Conservation (phyloP, 1,284 basidiomycete genomes). For the Moesziomyces antarcticus region DNA sequence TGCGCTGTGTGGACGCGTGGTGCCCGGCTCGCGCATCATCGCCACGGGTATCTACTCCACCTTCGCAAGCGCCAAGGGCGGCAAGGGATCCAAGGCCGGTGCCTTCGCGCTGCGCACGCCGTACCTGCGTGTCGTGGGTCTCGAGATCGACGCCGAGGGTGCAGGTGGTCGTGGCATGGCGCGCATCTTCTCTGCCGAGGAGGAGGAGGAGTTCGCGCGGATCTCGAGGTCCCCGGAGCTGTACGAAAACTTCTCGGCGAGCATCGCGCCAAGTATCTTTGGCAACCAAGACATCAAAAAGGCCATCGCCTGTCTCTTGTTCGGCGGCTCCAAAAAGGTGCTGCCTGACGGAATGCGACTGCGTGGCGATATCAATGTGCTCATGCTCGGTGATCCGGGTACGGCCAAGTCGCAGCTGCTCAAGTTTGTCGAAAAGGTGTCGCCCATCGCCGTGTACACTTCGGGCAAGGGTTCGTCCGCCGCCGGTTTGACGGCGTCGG, state of each 20-base stretch:
- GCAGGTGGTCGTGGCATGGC: conserved; percentile 75
- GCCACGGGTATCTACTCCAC: conserved; percentile 98
- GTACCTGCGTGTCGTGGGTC: conserved; percentile 90
- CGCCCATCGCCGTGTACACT: conserved; percentile 97
- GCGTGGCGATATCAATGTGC: conserved; percentile 96
- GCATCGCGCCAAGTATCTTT: conserved; percentile 96
- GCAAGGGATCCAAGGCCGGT: conserved; percentile 66
- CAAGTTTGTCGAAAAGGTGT: conserved; percentile 98
- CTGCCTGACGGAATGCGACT: conserved; percentile 97
- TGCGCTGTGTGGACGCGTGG: conserved; percentile 69
- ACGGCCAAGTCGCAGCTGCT: conserved; percentile 97
- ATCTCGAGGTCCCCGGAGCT: conserved; percentile 89
- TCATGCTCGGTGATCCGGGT: conserved; percentile 95
- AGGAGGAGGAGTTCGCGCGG: conserved; percentile 94
- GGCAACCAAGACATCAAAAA: conserved; percentile 98
- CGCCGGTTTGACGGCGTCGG: conserved; percentile 96
- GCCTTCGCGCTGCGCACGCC: conserved; percentile 87
- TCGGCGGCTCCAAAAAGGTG: conserved; percentile 98
- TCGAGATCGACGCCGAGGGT: conserved; percentile 80
- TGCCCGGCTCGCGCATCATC: conserved; percentile 92
- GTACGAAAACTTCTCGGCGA: conserved; percentile 92
- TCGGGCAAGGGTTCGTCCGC: conserved; percentile 98
- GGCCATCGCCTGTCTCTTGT: conserved; percentile 90
- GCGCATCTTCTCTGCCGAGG: conserved; percentile 85
- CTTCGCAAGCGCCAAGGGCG: conserved; percentile 83